Base-by-base conservation (phyloP, 225 moss, liverwort and hornwort genomes). In the Sphagnum contortum region DNA sequence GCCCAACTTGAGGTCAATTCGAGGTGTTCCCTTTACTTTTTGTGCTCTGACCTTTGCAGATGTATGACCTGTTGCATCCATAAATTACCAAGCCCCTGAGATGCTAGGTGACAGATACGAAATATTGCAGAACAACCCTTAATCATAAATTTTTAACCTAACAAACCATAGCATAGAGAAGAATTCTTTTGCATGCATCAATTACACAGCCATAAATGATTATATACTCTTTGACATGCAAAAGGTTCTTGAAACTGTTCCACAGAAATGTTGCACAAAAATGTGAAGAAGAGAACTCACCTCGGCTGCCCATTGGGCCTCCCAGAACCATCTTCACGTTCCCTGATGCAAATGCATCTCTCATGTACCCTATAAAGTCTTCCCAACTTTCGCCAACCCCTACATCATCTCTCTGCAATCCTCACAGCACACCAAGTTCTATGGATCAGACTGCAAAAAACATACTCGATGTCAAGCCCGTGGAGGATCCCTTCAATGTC, bases 371-470 rank as follows among this genome's bases (percentile, higher is more conserved):
- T 3, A 96, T 62, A 62, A 92, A 96, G 56, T 83, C 77, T 52
- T 79, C 69, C 84, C 80, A 88, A 1, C 70, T 45, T 55, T 87
- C 90, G 8, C 72, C 92, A 8, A 96, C 87, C 55, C 92, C 95
- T 51, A 88, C 75, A 2, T 83, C 92, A 10, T 85, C 90, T 75
- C 80, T 83, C 92, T 91, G 79, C 60, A 64, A 55, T 13, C 65
- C 68, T 64, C 60, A 57, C 66, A 76, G 12, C 51, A 57, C 49
- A 60, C 62, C 57, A 58, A 73, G 61, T 29, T 50, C 66, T 44
- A 49, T 6, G 8, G 47, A 44, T 63, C 14, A 62, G 10, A 45
- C 2, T 5, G 8, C 60, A 60, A 12, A 60, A 45, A 14, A 52
- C 49, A 11, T 49, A 57, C 59, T 12, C 5, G 10, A 8, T 56